Evolutionary conservation across 495 filamentous ascomycete species (phyloP), one percentile per base, ranked within the genome.

Genomic region (Podospora sp.): DNA sequence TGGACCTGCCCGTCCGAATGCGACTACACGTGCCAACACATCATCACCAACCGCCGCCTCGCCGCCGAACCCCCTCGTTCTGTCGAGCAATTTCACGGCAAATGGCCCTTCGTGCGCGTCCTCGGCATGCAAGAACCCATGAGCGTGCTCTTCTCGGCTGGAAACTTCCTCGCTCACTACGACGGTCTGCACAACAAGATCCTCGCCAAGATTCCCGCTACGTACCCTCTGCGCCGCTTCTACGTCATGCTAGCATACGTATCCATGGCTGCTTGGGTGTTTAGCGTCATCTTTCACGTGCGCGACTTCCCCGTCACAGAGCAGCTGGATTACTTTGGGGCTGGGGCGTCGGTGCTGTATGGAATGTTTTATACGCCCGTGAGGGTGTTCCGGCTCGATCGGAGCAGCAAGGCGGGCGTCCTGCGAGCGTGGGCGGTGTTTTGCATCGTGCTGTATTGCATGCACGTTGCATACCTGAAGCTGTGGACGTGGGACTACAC

Each of bases 21-120:
- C 85, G 95, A 99, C 82, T 97, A 99, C 83, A 91, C 91, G 56
- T 99, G 95, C 84, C 95, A 99, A 77, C 95, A 97, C 83, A 91
- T 97, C 77, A 84, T 95, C 61, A 98, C 95, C 62, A 79, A 91
- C 65, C 79, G 76, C 24, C 92, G 95, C 65, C 77, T 92, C 59
- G 81, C 86, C 46, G 85, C 86, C 78, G 76, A 85, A 50, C 60
- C 66, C 0, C 73, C 72, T 0, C 81, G 85, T 29, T 86, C 91
- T 3, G 76, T 97, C 27, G 88, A 94, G 49, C 95, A 99, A 81
- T 99, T 91, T 83, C 94, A 99, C 82, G 95, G 96, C n/a, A 99
- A 99, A 86, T 99, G 95, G 95, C 95, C 95, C 29, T 99, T 99
- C 83, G 82, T 86, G 69, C 89, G 95, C 66, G 83, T 97, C 67